Conservation (phyloP, 2,329 filamentous ascomycete genomes). For the Sporothrix luriei region DNA sequence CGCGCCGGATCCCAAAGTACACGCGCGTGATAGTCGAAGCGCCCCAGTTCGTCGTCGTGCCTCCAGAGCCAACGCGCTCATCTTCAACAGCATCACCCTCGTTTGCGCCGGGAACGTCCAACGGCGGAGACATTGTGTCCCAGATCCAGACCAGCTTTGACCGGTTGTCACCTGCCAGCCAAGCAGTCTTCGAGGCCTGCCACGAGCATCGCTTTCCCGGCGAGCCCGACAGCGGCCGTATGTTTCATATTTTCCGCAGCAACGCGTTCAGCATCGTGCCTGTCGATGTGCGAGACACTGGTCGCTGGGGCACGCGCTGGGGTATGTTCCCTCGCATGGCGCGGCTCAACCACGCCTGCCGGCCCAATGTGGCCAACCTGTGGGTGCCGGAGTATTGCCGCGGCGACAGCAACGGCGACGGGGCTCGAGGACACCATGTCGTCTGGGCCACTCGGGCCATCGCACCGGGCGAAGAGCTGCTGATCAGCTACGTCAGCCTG, state of each 20-base stretch:
- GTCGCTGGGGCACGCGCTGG: neutral
- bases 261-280: constrained; percentile 45
- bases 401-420: neutral
- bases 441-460: neutral
- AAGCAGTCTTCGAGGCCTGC: constrained; percentile 39
- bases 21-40: constrained; percentile 47
- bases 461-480: constrained; percentile 7
- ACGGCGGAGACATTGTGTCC: neutral
- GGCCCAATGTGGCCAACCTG: constrained; percentile 16
- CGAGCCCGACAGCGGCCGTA: constrained; percentile 36
- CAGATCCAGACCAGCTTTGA: constrained; percentile 36
- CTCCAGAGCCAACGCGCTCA: constrained; percentile 31
- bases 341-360: constrained; percentile 3
- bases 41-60: constrained; percentile 43
- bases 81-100: neutral
- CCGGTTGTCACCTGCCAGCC: constrained; percentile 38
- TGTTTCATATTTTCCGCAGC: constrained; percentile 46
- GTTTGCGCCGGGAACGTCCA: neutral
- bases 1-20: constrained; percentile 42
- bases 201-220: constrained; percentile 38
- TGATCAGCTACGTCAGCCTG: constrained; percentile 17
- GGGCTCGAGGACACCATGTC: neutral
- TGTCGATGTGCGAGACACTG: neutral
- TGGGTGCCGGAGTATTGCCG: neutral
- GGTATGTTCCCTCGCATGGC: constrained; percentile 15